Conservation (phyloP, 192 early-diverging fungal genomes). For the Thamnidium elegans region DNA sequence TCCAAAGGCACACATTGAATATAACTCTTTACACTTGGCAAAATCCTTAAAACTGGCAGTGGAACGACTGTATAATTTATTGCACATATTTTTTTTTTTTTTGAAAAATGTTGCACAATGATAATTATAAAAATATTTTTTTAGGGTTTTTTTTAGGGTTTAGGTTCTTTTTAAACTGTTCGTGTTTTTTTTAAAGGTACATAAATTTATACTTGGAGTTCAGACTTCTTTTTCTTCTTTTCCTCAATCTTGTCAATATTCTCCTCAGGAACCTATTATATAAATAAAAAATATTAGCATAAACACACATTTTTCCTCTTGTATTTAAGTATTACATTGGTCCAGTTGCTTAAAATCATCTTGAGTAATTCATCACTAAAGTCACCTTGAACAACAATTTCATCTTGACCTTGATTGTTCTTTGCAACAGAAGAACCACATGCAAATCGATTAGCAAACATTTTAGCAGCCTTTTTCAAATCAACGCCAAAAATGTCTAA, state of each 20-base stretch:
- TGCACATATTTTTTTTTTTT: neutral
- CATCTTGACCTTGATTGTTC: conserved; percentile 88
- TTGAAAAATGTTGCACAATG: too few species aligned
- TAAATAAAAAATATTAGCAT: neutral
- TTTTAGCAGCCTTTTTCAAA: conserved; percentile 94
- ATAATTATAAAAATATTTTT: too few species aligned
- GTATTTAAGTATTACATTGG: conserved; percentile 48
- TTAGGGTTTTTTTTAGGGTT: too few species aligned
- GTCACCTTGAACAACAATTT: conserved; percentile 98
- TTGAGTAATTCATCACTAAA: conserved; percentile 86
- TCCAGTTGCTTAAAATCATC: conserved; percentile 75
- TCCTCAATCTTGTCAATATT: conserved; percentile 75
- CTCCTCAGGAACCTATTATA: conserved; percentile 60
- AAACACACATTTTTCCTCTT: too few species aligned
- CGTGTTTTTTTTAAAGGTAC: too few species aligned
- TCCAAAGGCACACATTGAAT: too few species aligned
- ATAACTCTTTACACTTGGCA: too few species aligned
- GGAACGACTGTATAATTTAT: conserved; percentile 2
- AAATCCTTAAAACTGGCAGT: too few species aligned
- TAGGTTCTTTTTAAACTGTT: too few species aligned
- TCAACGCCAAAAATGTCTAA: conserved; percentile 93
- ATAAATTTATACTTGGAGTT: too few species aligned
- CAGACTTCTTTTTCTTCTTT: conserved; percentile 65
- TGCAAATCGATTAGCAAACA: conserved; percentile 94
- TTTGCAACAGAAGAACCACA: conserved; percentile 92